Conservation (phyloP, 306 rosid species). For the Pyrus betulifolia region DNA sequence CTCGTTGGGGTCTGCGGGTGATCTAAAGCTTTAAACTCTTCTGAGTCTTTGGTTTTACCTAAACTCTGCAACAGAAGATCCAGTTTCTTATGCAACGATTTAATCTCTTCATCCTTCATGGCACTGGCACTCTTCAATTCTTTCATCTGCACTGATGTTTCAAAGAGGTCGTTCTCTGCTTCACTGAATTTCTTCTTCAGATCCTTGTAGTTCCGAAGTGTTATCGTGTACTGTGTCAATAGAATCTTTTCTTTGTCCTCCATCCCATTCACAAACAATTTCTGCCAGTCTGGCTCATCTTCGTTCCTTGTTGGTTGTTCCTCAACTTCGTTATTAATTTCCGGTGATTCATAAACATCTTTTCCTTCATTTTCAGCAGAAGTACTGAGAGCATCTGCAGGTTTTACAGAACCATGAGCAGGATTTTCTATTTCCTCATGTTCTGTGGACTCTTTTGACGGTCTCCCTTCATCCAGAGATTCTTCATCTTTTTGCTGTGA, state of each 20-base stretch:
- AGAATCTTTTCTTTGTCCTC: slow-evolving; percentile 59
- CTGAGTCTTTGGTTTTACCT: slow-evolving; percentile 32
- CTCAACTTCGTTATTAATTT: slow-evolving; percentile 17
- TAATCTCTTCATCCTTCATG: slow-evolving; percentile 76
- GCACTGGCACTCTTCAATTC: slow-evolving; percentile 55
- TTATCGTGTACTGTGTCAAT: slow-evolving; percentile 66
- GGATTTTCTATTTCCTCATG: background rate
- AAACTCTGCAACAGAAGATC: slow-evolving; percentile 48
- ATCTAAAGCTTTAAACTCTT: slow-evolving; percentile 19
- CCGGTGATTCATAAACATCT: slow-evolving; percentile 2
- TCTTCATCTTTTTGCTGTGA: slow-evolving; percentile 21
- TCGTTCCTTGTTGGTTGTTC: slow-evolving; percentile 20
- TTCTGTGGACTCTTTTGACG: slow-evolving; percentile 7
- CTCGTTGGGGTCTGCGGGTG: slow-evolving; percentile 1
- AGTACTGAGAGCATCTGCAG: background rate
- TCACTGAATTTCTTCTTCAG: slow-evolving; percentile 63
- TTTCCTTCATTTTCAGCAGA: background rate
- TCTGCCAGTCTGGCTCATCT: slow-evolving; percentile 77
- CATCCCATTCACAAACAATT: slow-evolving; percentile 59
- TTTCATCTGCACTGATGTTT: slow-evolving; percentile 44
- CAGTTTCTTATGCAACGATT: slow-evolving; percentile 56
- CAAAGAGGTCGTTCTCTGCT: slow-evolving; percentile 44
- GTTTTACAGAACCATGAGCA: background rate
- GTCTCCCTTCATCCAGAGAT: slow-evolving; percentile 6
- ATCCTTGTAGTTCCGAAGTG: slow-evolving; percentile 76